Percentiles rank a stretch among this genome's conserved stretches.
phyloP scores from a whole-genome alignment of 495 filamentous ascomycete species.

The Umbilicaria muhlenbergii region DNA sequence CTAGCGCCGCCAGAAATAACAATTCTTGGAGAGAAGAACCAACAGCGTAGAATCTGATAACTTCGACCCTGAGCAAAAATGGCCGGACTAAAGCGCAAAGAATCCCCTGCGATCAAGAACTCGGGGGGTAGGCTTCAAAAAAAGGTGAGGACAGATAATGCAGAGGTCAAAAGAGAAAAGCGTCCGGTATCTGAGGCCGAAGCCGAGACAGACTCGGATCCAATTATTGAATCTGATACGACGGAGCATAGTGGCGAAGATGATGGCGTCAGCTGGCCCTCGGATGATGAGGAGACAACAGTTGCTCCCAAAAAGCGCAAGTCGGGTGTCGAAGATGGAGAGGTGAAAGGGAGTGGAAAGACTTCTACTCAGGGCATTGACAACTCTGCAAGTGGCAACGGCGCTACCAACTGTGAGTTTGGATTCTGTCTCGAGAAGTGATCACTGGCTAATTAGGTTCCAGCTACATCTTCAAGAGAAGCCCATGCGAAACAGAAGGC shows the following conservation, averaged over 20 bases:
- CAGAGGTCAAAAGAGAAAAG: neutral
- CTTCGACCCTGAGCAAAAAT: neutral
- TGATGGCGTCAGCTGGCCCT: constrained; percentile 14
- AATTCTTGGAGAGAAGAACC: too few relatives aligned
- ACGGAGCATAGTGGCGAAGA: constrained; percentile 12
- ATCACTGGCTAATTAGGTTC: constrained; percentile 8
- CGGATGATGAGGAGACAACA: constrained; percentile 21
- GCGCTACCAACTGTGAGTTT: too few relatives aligned
- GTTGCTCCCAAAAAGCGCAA: constrained; percentile 18
- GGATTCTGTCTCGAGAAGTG: too few relatives aligned
- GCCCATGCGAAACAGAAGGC: constrained; percentile 86
- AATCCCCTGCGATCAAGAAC: neutral
- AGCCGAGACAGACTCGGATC: constrained; percentile 13
- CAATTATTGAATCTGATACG: constrained; percentile 14
- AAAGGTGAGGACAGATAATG: constrained; percentile 3
- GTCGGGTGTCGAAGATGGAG: constrained; percentile 18
- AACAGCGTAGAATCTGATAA: too few relatives aligned
- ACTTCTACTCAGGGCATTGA: too few relatives aligned
- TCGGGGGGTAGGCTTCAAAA: neutral
- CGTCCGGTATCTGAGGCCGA: neutral
- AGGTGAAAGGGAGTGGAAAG: neutral
- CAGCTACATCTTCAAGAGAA: constrained; percentile 46
- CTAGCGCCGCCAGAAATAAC: too few relatives aligned
- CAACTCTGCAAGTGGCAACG: too few relatives aligned
- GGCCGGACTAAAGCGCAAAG: constrained; percentile 7